phyloP scores from a whole-genome alignment of 139 green algal species.

The Chlamydomonas schloesseri region DNA sequence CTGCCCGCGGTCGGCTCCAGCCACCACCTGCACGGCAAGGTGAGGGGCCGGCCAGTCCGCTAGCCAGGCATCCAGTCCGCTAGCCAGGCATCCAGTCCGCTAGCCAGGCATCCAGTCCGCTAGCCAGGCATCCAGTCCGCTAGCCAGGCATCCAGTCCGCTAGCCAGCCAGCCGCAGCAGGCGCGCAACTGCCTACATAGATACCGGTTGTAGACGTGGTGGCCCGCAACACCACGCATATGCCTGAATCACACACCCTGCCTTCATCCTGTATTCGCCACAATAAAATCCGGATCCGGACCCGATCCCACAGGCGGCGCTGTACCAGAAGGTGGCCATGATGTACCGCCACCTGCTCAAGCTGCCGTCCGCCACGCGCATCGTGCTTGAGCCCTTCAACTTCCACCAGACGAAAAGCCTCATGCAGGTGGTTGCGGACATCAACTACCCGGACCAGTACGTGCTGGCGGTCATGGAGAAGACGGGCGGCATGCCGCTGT shows the following conservation, averaged over 20 bases:
- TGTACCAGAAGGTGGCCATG: slow-evolving; percentile 63
- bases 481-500: slow-evolving; percentile 77
- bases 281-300: no score
- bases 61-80: no score
- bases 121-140: no score
- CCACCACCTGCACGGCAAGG: slow-evolving; percentile 57
- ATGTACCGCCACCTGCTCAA: slow-evolving; percentile 67
- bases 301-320: slow-evolving; percentile 39
- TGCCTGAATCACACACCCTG: no score
- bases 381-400: slow-evolving; percentile 65
- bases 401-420: slow-evolving; percentile 61
- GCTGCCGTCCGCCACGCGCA: slow-evolving; percentile 56
- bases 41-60: no score
- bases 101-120: no score
- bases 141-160: no score
- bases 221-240: no score
- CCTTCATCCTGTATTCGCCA: not conserved
- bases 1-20: slow-evolving; percentile 33
- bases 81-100: no score
- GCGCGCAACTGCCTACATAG: no score
- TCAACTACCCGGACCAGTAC: slow-evolving; percentile 62
- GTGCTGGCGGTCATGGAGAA: slow-evolving; percentile 75
- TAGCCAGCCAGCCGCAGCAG: no score
- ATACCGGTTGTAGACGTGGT: no score
- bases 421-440: slow-evolving; percentile 55